Conservation (phyloP, 1,284 basidiomycete species). For the Leccinum fallax region DNA sequence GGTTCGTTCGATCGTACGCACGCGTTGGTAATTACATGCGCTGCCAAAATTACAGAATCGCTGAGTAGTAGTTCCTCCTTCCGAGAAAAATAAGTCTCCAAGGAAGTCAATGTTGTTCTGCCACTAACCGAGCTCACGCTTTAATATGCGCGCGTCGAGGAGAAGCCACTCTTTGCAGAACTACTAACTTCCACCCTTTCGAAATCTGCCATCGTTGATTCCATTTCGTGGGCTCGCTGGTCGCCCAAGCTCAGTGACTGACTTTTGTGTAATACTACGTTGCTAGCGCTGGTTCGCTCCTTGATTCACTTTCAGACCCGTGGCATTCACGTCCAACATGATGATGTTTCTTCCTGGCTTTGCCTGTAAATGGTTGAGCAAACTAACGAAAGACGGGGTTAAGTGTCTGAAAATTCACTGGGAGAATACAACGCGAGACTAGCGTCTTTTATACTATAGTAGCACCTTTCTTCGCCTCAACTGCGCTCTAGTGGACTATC, state of each 20-base stretch:
- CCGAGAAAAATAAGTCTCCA: too few relatives aligned
- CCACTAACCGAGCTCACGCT: not conserved
- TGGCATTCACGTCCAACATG: conserved; percentile 17
- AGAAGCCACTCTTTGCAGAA: not conserved
- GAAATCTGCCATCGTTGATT: not conserved
- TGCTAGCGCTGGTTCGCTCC: conserved; percentile 32
- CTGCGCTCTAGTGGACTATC: too few relatives aligned
- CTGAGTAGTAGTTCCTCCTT: not conserved
- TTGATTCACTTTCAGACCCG: not conserved
- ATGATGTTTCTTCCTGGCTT: conserved; percentile 50
- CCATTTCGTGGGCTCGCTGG: conserved; percentile 28
- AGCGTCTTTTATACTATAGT: too few relatives aligned
- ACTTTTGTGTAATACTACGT: conserved; percentile 8
- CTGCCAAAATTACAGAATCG: not conserved
- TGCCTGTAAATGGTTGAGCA: conserved; percentile 43
- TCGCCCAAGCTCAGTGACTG: conserved; percentile 19
- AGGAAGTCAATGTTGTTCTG: too few relatives aligned
- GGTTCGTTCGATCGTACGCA: not conserved
- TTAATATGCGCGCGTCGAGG: conserved; percentile 10
- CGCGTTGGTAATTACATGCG: not conserved
- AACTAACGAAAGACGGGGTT: too few relatives aligned
- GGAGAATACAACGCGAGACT: too few relatives aligned
- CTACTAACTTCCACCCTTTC: not conserved
- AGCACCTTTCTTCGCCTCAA: too few relatives aligned
- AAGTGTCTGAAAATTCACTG: too few relatives aligned